Evolutionary conservation across 139 green algal species (phyloP).

Genomic region (Edaphochlamys debaryana): DNA sequence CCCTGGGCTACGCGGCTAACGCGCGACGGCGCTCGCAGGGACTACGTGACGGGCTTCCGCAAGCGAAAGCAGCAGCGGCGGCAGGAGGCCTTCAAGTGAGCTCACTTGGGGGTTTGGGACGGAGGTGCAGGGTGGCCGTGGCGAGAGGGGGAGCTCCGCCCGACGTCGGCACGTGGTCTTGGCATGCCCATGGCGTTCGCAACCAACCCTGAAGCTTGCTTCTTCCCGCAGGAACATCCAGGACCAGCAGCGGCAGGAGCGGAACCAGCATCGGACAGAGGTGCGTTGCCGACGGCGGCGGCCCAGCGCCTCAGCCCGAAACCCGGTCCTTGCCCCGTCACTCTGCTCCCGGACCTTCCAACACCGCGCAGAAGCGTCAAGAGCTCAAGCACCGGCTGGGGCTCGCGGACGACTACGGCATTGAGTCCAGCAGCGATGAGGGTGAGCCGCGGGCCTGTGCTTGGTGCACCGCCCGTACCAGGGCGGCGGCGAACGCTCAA

Average conservation of each 20-base stretch:
- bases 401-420: conserved; percentile 53
- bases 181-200: background rate
- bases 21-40: too few species aligned
- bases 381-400: conserved; percentile 62
- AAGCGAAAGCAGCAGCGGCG: conserved; percentile 78
- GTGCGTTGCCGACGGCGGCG: conserved; percentile 30
- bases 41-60: conserved; percentile 76
- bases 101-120: too few species aligned
- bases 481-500: too few species aligned
- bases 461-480: background rate
- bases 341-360: too few species aligned
- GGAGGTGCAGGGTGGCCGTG: too few species aligned
- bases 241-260: conserved; percentile 56
- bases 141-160: too few species aligned
- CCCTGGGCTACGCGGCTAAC: too few species aligned
- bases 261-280: conserved; percentile 63
- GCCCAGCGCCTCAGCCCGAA: too few species aligned
- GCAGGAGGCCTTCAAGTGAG: conserved; percentile 68
- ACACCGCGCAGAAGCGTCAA: conserved; percentile 51
- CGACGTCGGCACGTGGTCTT: too few species aligned
- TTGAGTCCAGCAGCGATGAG: conserved; percentile 38
- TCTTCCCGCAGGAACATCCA: conserved; percentile 64
- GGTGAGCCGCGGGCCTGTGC: background rate
- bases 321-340: too few species aligned
- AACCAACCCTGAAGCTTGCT: background rate